Base-by-base conservation (phyloP, 1,139 yeast genomes). In the Kazachstania sp. region DNA sequence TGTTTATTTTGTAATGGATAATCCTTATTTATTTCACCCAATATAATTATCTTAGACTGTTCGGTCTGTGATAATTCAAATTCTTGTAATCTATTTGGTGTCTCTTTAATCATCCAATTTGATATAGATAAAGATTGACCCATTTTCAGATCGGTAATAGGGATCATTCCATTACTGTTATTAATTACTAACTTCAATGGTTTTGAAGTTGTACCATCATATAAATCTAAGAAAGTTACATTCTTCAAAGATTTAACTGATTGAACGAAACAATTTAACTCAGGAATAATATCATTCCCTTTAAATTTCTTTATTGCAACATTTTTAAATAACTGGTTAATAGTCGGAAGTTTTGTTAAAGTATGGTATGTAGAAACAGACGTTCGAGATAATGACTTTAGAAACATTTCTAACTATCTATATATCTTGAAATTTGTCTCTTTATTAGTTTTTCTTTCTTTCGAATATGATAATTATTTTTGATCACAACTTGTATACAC, bases 1-100 rank as follows among this genome's bases (percentile, higher is more conserved):
- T 71, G 71, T 62, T 88, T 87, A 62, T 88, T 90, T 59, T 88
- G 97, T 44, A 92, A 68, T 0, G 97, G 97, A 61, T 83, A 92
- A 9, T 32, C 19, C 13, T 28, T n/a, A 1, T 75, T 77, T 0
- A 78, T 71, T 0, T 69, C 68, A 0, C 94, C 94, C 60, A 75
- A 43, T 44, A 74, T 45, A 66, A 74, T 41, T 35, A 71, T 51
- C 12, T 23, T 31, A 13, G 47, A 37, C 57, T 68, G 45, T 43
- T n/a, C 13, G 5, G 31, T 9, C 15, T 53, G 55, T 13, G 56
- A 46, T 34, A 79, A 57, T 53, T 79, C 81, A 52, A 65, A 71
- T 0, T 63, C 63, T 55, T 79, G 83, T 42, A 59, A 64, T 31
- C 66, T 54, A 13, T 51, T 46, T 12, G 64, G 63, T 1, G 66